Evolutionary conservation across 208 protist species (phyloP), one percentile per base, ranked within the genome.

Genomic region (Trichomonas gallinae): DNA sequence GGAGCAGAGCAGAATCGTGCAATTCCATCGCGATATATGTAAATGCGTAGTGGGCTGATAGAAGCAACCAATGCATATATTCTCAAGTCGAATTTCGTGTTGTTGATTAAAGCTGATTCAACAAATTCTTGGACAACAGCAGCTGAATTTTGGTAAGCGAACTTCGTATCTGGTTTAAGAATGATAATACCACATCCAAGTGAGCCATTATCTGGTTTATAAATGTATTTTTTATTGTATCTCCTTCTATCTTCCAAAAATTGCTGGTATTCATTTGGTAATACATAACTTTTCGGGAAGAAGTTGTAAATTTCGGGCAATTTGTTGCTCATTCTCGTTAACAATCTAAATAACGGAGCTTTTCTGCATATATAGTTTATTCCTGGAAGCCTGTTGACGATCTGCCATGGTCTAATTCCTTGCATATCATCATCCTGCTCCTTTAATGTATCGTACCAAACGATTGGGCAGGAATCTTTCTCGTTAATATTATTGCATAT

Each of bases 21-120:
- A 0, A 97, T 36, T 0, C 97, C 96, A 83, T 97, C 97, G 44
- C 91, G 3, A 51, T 97, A 97, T 0, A 97, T 11, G 34, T 97
- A 98, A 11, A 98, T 63, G 0, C 97, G 51, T 4, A 97, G 82
- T 36, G 97, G 97, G 42, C 96, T 81, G 45, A 97, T 96, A 3
- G 96, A 97, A 31, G 96, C 31, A 38, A 97, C 45, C 8, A 97
- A 17, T 34, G 81, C 96, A 51, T 97, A 97, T 0, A 97, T 23
- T 17, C 96, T 82, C 8, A 97, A 38, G n/a, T 97, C 96, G 31
- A 97, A 97, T 45, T 97, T 97, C 40, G 96, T 45, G 3, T 82
- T 82, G 63, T 97, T 46, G 26, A 97, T 82, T 11, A 97, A n/a
- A 89, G 96, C 96, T 38, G 96, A 82, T 0, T 85, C 72, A n/a